A percentile compares a stretch with the other conserved stretches of the same genome.
Evolutionary conservation across 179 eudicot species (phyloP).

Genomic region (Beta corolliflora): DNA sequence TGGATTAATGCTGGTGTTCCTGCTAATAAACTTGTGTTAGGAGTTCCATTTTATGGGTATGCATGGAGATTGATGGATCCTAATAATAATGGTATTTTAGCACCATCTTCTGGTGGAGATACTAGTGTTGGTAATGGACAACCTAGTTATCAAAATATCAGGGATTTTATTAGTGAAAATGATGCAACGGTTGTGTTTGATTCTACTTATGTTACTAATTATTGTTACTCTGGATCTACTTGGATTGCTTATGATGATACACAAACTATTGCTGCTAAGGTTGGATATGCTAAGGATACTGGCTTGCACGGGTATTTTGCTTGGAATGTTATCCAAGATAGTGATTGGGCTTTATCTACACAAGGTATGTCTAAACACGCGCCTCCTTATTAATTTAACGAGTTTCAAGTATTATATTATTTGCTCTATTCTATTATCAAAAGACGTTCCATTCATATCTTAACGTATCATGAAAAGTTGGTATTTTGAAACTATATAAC

Average conservation of each 20-base stretch:
- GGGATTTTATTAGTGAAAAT: slow-evolving; percentile 23
- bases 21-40: slow-evolving; percentile 49
- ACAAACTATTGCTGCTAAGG: slow-evolving; percentile 43
- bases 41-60: slow-evolving; percentile 73
- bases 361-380: slow-evolving; percentile 9
- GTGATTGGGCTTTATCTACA: slow-evolving; percentile 57
- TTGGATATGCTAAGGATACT: slow-evolving; percentile 47
- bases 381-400: too few species aligned
- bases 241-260: slow-evolving; percentile 84
- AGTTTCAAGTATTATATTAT: too few species aligned
- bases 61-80: slow-evolving; percentile 63
- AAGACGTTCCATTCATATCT: too few species aligned
- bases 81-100: slow-evolving; percentile 41
- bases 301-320: slow-evolving; percentile 71
- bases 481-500: too few species aligned
- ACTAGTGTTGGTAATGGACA: slow-evolving; percentile 22
- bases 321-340: slow-evolving; percentile 73
- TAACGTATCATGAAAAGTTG: too few species aligned
- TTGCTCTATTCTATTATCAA: too few species aligned
- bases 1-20: slow-evolving; percentile 68
- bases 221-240: slow-evolving; percentile 56
- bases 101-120: slow-evolving; percentile 46
- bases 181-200: slow-evolving; percentile 43
- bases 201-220: slow-evolving; percentile 43
- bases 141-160: slow-evolving; percentile 32